Conservation (phyloP, 169 alveolate genomes). For the Perkinsus chesapeaki region DNA sequence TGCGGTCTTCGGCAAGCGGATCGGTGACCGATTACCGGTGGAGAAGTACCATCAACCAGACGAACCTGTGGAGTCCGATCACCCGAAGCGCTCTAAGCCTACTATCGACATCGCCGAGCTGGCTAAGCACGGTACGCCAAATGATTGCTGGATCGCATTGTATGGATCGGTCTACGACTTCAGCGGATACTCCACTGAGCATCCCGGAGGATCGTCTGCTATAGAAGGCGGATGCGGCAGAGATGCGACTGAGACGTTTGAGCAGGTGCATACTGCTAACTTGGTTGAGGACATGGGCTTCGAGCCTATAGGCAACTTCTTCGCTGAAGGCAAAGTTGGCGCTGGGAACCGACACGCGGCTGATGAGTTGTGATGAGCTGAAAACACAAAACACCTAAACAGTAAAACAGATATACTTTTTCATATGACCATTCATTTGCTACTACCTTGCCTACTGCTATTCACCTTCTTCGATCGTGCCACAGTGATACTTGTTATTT, state of each 20-base stretch:
- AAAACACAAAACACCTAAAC: too few relatives aligned
- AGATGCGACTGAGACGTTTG: slow-evolving; percentile 32
- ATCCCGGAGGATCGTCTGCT: slow-evolving; percentile 58
- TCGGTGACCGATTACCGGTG: slow-evolving; percentile 15
- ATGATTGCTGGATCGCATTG: slow-evolving; percentile 52
- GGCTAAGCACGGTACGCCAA: slow-evolving; percentile 41
- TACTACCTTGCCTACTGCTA: too few relatives aligned
- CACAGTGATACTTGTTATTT: too few relatives aligned
- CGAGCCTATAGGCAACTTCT: not conserved
- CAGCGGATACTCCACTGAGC: slow-evolving; percentile 41
- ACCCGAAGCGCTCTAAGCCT: not conserved
- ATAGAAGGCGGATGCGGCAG: slow-evolving; percentile 45
- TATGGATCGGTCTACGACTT: slow-evolving; percentile 51
- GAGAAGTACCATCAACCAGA: not conserved
- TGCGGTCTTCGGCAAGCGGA: slow-evolving; percentile 48
- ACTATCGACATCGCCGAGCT: slow-evolving; percentile 17
- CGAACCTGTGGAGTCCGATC: slow-evolving; percentile 14
- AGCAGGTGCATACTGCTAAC: not conserved
- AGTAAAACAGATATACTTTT: too few relatives aligned
- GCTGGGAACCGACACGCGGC: not conserved
- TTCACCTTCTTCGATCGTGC: too few relatives aligned
- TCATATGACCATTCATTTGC: too few relatives aligned
- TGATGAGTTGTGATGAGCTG: not conserved
- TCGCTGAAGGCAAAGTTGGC: not conserved
- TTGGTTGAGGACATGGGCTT: not conserved